Evolutionary conservation across 2,329 filamentous ascomycete genomes (phyloP).

Genomic region (Dactylellina sp.): DNA sequence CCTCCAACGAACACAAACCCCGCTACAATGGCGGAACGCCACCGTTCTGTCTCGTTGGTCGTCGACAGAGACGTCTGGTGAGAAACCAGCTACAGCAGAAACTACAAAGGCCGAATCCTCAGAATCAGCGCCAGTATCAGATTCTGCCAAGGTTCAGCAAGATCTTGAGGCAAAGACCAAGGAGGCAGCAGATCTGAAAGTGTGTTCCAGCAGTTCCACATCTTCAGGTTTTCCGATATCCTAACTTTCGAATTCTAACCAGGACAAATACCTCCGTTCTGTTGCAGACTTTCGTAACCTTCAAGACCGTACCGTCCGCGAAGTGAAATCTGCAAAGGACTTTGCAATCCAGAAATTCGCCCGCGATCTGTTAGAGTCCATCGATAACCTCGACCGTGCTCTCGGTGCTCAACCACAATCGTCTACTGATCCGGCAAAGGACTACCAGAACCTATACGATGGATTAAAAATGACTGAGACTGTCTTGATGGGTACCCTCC

Average conservation of each 20-base stretch:
- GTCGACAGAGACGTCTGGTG: conserved; percentile 58
- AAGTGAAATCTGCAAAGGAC: conserved; percentile 85
- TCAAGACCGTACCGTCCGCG: conserved; percentile 91
- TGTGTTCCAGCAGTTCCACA: conserved; percentile 63
- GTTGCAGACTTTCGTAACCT: conserved; percentile 98
- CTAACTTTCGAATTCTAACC: neutral
- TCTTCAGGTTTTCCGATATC: conserved; percentile 4
- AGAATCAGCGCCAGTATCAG: neutral
- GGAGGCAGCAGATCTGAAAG: conserved; percentile 86
- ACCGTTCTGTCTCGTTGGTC: conserved; percentile 48
- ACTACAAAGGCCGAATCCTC: conserved; percentile 63
- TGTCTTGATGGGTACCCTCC: conserved; percentile 86
- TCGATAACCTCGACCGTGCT: conserved; percentile 97
- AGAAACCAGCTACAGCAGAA: conserved; percentile 62
- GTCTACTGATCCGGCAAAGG: conserved; percentile 67
- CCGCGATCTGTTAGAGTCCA: conserved; percentile 90
- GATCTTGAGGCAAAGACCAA: conserved; percentile 78
- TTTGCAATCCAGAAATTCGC: conserved; percentile 96
- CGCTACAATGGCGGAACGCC: conserved; percentile 53
- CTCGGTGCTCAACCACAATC: conserved; percentile 80
- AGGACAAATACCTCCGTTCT: conserved; percentile 95
- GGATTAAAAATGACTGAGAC: conserved; percentile 95
- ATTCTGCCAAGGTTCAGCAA: conserved; percentile 69
- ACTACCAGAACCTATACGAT: conserved; percentile 81
- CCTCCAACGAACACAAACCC: conserved; percentile 31